Evolutionary conservation across 2,329 filamentous ascomycete genomes (phyloP), one percentile per base, ranked within the genome.

Genomic region (Fusarium globosum): DNA sequence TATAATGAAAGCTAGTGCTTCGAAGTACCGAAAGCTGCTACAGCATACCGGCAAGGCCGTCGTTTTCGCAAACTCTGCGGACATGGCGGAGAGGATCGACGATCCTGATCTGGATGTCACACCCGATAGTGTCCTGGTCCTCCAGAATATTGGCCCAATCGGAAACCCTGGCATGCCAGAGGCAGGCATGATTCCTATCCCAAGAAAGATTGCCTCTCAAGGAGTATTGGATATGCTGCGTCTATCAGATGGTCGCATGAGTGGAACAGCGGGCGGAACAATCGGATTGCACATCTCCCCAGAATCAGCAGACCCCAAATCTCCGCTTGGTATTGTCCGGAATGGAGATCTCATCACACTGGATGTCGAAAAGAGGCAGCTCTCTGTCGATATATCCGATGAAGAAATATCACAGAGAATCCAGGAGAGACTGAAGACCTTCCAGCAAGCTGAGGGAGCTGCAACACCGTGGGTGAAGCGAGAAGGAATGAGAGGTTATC

Each of bases 121-220:
- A 0, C 72, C 80, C 0, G 81, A 87, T 45, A 86, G 84, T 49
- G 94, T 97, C 14, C 86, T 97, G 1, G 91, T 98, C 8, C 91
- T 98, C 33, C 91, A 95, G 72, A 95, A 95, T 70, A 96, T 98
- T 78, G 95, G 95, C 0, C 95, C 95, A 1, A 94, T 96, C 60
- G 95, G 95, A 26, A 94, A 94, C 4, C 95, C 95, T 0, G 95
- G 95, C 18, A 98, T 98, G 95, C 95, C 95, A 3, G 95, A 98
- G 82, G 94, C 96, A 63, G 87, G 87, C 0, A 79, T 89, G 33
- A 83, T 89, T 2, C 87, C 87, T 1, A 88, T 89, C 30, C 90
- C 97, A 21, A 93, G 95, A 79, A 94, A 95, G 57, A 90, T 92
- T 36, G 94, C 93, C 0, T 90, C 92, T 0, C 90, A 90, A 2